phyloP scores from a whole-genome alignment of 192 early-diverging fungal genomes.

The Entomortierella chlamydospora region DNA sequence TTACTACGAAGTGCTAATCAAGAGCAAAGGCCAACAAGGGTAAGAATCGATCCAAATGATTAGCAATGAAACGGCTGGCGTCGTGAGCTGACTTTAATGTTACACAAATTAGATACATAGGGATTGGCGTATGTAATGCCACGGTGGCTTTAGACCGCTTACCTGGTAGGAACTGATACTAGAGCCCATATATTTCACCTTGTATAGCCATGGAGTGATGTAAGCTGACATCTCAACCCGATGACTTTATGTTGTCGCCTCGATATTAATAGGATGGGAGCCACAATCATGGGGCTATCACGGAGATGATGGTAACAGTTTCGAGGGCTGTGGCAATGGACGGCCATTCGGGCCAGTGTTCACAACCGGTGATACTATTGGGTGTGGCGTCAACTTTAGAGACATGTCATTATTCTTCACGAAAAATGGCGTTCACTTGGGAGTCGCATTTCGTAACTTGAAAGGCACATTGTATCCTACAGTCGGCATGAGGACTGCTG shows the following conservation, averaged over 20 bases:
- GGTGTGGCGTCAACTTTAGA: conserved; percentile 92
- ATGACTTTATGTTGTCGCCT: no score
- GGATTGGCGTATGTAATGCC: conserved; percentile 83
- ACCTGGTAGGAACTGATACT: conserved; percentile 72
- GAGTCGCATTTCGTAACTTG: conserved; percentile 56
- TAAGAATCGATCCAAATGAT: no score
- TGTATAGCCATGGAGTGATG: no score
- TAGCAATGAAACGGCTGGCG: no score
- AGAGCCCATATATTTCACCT: neutral
- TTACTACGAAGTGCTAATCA: conserved; percentile 91
- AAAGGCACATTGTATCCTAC: conserved; percentile 72
- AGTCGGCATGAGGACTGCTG: conserved; percentile 79
- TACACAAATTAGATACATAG: conserved; percentile 73
- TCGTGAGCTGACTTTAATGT: neutral
- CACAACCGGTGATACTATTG: conserved; percentile 93
- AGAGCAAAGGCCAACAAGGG: conserved; percentile 89
- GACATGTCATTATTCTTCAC: conserved; percentile 87
- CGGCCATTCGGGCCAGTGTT: conserved; percentile 88
- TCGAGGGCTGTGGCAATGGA: conserved; percentile 81
- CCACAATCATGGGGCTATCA: conserved; percentile 95
- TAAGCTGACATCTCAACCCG: no score
- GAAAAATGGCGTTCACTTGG: conserved; percentile 88
- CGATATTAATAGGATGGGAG: conserved; percentile 80
- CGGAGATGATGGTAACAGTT: conserved; percentile 93
- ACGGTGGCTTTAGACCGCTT: conserved; percentile 70